Conservation (phyloP, 2,329 filamentous ascomycete species). For the Sarocladiaceae sp. region DNA sequence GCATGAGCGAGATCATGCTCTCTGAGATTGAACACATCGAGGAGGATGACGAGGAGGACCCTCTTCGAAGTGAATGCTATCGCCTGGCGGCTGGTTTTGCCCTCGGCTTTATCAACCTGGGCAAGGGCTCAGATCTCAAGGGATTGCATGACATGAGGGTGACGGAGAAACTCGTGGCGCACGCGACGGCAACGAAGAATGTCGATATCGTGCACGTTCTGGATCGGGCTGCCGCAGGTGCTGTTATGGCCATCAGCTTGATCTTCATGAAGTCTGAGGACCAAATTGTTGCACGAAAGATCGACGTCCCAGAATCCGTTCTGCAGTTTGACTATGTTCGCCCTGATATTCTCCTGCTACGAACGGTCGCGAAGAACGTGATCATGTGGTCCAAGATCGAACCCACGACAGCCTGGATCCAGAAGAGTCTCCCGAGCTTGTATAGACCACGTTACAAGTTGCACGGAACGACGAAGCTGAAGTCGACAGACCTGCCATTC, state of each 20-base stretch:
- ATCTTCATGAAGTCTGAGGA: slow-evolving; percentile 98
- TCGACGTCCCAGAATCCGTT: slow-evolving; percentile 86
- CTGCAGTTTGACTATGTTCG: slow-evolving; percentile 94
- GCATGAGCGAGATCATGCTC: slow-evolving; percentile 99
- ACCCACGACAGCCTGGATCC: slow-evolving; percentile 71
- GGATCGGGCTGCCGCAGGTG: slow-evolving; percentile 89
- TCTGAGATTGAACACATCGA: slow-evolving; percentile 92
- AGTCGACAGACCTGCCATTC: slow-evolving; percentile 82
- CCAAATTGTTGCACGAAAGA: slow-evolving; percentile 77
- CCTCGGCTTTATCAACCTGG: slow-evolving; percentile 90
- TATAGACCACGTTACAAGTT: slow-evolving; percentile 64
- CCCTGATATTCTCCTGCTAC: slow-evolving; percentile 85
- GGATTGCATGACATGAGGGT: slow-evolving; percentile 92
- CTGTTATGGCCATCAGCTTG: slow-evolving; percentile 81
- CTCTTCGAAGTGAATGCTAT: slow-evolving; percentile 90
- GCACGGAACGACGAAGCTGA: slow-evolving; percentile 55
- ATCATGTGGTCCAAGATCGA: slow-evolving; percentile 89
- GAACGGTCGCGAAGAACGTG: slow-evolving; percentile 83
- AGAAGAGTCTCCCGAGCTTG: slow-evolving; percentile 63
- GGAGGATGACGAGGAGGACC: slow-evolving; percentile 75
- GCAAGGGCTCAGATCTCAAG: slow-evolving; percentile 80
- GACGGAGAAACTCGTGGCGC: slow-evolving; percentile 78
- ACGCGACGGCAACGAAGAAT: slow-evolving; percentile 85
- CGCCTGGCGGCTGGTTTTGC: slow-evolving; percentile 90
- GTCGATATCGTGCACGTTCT: slow-evolving; percentile 90